Conservation (phyloP, 1,284 basidiomycete genomes). For the Kwoniella shivajii region DNA sequence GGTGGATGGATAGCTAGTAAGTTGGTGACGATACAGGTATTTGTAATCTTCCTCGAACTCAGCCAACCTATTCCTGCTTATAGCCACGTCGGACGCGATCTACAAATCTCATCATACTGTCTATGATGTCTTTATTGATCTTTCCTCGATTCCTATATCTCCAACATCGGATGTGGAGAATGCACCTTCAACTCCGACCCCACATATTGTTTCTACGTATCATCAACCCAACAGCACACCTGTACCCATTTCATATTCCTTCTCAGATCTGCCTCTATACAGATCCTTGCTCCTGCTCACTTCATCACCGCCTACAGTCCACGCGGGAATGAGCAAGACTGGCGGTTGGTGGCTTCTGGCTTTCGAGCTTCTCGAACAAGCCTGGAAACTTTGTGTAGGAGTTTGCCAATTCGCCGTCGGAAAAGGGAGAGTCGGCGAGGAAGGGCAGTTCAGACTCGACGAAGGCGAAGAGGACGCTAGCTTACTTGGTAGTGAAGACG, state of each 20-base stretch:
- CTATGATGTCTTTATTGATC: constrained; percentile 49
- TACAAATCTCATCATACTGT: constrained; percentile 39
- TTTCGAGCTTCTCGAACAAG: constrained; percentile 39
- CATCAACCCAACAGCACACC: constrained; percentile 7
- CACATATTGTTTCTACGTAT: constrained; percentile 11
- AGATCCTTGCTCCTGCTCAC: constrained; percentile 40
- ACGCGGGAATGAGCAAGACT: constrained; percentile 19
- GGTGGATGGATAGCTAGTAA: constrained; percentile 50
- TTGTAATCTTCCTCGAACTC: not conserved
- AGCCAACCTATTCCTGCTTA: not conserved
- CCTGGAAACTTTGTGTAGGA: constrained; percentile 46
- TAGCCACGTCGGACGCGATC: constrained; percentile 49
- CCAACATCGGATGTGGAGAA: constrained; percentile 4
- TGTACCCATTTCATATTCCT: constrained; percentile 34
- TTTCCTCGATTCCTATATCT: constrained; percentile 29
- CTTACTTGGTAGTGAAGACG: constrained; percentile 20
- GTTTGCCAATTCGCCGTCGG: constrained; percentile 51
- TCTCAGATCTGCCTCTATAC: constrained; percentile 45
- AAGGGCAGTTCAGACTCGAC: constrained; percentile 25
- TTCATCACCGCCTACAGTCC: constrained; percentile 34
- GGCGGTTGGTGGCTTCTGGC: constrained; percentile 43
- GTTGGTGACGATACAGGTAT: constrained; percentile 19
- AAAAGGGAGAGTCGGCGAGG: constrained; percentile 25
- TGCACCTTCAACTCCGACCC: constrained; percentile 12
- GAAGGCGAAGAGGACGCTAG: constrained; percentile 43